Percentiles rank a stretch among this genome's conserved stretches.
These are phyloP conservation scores for Cytospora piceae DNA, from an alignment of 2,329 filamentous ascomycete species.

Conservation along the genomic window DNA sequence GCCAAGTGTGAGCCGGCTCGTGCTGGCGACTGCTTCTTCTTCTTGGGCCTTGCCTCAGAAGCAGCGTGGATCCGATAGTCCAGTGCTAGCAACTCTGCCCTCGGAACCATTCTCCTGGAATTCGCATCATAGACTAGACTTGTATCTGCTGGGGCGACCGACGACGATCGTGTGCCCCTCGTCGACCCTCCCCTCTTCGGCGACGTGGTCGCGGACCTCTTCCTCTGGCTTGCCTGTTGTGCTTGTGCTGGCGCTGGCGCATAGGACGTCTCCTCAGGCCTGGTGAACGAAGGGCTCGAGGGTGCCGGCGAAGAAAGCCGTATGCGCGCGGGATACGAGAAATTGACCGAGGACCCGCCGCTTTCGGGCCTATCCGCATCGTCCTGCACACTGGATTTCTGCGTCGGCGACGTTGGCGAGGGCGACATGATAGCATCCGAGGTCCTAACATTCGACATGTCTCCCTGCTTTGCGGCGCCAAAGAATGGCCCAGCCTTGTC, in stretches of 20 bases:
- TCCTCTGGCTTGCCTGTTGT: slow-evolving; percentile 28
- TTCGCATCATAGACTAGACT: slow-evolving; percentile 67
- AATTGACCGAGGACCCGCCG: slow-evolving; percentile 57
- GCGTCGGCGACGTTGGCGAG: slow-evolving; percentile 20
- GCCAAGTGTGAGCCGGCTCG: slow-evolving; percentile 50
- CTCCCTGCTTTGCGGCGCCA: slow-evolving; percentile 47
- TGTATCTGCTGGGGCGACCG: slow-evolving; percentile 41
- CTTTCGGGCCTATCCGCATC: slow-evolving; percentile 47
- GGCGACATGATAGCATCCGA: slow-evolving; percentile 47
- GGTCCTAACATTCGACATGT: slow-evolving; percentile 49
- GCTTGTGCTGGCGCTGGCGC: slow-evolving; percentile 20
- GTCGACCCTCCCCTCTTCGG: slow-evolving; percentile 35
- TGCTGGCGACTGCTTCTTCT: slow-evolving; percentile 45
- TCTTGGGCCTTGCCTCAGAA: slow-evolving; percentile 46
- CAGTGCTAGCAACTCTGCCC: slow-evolving; percentile 46
- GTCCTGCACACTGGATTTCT: slow-evolving; percentile 20
- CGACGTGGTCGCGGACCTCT: slow-evolving; percentile 35
- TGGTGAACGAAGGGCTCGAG: slow-evolving; percentile 24
- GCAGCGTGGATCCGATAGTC: slow-evolving; percentile 48
- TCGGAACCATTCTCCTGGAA: slow-evolving; percentile 64
- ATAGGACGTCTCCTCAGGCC: slow-evolving; percentile 10
- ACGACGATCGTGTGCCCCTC: slow-evolving; percentile 34
- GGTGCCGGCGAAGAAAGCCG: slow-evolving; percentile 47
- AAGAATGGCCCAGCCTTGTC: slow-evolving; percentile 54
- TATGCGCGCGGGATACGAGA: slow-evolving; percentile 57